Conservation (phyloP, 2,329 filamentous ascomycete species). For the Paradendryphiella salina region DNA sequence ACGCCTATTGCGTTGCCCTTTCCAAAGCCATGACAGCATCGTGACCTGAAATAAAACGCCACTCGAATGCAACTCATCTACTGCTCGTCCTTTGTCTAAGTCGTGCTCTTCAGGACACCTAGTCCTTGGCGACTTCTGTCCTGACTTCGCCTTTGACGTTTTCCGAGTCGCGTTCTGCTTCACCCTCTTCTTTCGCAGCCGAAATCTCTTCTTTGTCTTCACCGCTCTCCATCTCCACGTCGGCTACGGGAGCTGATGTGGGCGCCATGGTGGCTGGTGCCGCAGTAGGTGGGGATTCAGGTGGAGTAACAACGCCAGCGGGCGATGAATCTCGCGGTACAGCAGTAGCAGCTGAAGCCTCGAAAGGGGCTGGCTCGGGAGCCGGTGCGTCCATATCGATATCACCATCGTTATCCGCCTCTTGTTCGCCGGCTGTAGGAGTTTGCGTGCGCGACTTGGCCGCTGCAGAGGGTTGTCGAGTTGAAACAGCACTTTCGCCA, state of each 20-base stretch:
- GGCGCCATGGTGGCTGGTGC: conserved; percentile 22
- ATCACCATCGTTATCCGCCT: conserved; percentile 43
- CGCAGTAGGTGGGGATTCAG: conserved; percentile 38
- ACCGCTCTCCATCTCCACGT: conserved; percentile 41
- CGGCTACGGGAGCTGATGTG: conserved; percentile 24
- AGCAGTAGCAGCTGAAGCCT: conserved; percentile 17
- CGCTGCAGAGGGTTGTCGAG: conserved; percentile 34
- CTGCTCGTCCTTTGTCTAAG: not conserved
- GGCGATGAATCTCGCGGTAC: conserved; percentile 36
- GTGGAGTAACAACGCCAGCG: conserved; percentile 41
- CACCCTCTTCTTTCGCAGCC: conserved; percentile 31
- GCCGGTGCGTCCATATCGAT: conserved; percentile 43
- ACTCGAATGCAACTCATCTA: conserved; percentile 7
- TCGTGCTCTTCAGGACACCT: not conserved
- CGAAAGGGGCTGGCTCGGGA: conserved; percentile 2
- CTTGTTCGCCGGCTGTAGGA: conserved; percentile 28
- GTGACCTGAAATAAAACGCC: conserved; percentile 18
- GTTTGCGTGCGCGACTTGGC: conserved; percentile 34
- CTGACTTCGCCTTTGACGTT: conserved; percentile 40
- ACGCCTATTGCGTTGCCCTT: conserved; percentile 18
- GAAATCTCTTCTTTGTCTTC: conserved; percentile 24
- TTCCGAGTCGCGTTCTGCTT: conserved; percentile 35
- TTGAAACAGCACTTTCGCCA: conserved; percentile 38
- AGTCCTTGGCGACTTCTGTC: conserved; percentile 36
- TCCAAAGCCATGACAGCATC: conserved; percentile 4